Conservation (phyloP, 257 asterid species). For the Penstemon barbatus region DNA sequence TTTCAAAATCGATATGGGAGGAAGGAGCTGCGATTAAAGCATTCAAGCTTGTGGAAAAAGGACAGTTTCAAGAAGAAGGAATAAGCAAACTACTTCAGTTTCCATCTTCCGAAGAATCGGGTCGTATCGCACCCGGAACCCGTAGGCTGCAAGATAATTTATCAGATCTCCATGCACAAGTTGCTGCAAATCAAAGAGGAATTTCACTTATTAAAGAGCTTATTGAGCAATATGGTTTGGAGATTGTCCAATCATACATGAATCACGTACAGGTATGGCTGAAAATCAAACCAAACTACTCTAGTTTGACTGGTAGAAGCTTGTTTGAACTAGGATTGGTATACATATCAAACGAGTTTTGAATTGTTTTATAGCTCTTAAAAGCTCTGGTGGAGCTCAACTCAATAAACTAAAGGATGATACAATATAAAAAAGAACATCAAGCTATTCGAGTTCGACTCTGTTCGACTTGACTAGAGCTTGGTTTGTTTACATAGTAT, state of each 20-base stretch:
- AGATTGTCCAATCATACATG: constrained; percentile 90
- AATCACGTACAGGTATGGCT: constrained; percentile 54
- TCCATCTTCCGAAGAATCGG: constrained; percentile 57
- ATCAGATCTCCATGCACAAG: constrained; percentile 94
- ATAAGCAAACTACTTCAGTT: constrained; percentile 66
- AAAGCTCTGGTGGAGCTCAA: too few species aligned
- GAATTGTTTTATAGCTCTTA: too few species aligned
- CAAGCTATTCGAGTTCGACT: too few species aligned
- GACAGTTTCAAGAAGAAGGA: constrained; percentile 85
- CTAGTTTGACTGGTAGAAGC: too few species aligned
- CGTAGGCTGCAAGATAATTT: constrained; percentile 93
- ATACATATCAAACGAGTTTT: too few species aligned
- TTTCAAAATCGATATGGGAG: constrained; percentile 91
- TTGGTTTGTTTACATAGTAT: too few species aligned
- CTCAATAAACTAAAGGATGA: too few species aligned
- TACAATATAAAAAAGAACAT: too few species aligned
- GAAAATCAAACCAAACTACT: too few species aligned
- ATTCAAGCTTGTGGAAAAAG: constrained; percentile 90
- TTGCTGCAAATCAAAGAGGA: constrained; percentile 98
- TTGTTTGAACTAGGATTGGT: too few species aligned
- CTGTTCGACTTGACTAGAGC: too few species aligned
- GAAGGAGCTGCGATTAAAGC: constrained; percentile 99
- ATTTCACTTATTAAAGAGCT: constrained; percentile 88
- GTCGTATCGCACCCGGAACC: constrained; percentile 68
- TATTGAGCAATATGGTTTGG: constrained; percentile 84